Evolutionary conservation across 2,329 filamentous ascomycete genomes (phyloP).

Genomic region (Fusarium sp.): DNA sequence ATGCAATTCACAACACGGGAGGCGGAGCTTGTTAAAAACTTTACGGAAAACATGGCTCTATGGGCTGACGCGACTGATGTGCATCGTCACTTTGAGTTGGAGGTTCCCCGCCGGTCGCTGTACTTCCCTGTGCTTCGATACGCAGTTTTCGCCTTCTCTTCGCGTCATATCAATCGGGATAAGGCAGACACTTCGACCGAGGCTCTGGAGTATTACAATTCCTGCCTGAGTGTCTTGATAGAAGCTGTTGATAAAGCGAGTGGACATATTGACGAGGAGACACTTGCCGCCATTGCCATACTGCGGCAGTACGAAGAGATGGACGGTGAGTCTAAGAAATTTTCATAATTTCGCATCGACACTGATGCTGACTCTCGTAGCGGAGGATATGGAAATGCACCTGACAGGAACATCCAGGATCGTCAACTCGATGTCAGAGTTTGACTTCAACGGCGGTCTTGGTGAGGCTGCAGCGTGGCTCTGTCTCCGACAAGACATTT

Average conservation of each 20-base stretch:
- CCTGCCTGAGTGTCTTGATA: not conserved
- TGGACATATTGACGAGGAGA: not conserved
- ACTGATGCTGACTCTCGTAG: not conserved
- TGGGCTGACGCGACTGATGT: not conserved
- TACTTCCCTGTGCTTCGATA: not conserved
- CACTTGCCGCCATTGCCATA: not conserved
- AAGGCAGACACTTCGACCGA: not conserved
- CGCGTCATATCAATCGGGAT: not conserved
- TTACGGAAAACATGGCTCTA: not conserved
- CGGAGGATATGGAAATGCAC: conserved; percentile 1
- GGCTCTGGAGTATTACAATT: not conserved
- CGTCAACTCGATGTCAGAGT: not conserved
- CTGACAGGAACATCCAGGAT: not conserved
- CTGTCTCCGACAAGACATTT: not conserved
- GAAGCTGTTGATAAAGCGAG: not conserved
- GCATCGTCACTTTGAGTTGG: not conserved
- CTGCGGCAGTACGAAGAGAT: conserved; percentile 1
- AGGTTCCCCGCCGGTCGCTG: not conserved
- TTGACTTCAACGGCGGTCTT: not conserved
- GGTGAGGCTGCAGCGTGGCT: not conserved
- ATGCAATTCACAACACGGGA: not conserved
- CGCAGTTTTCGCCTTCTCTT: not conserved
- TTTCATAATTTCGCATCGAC: not conserved
- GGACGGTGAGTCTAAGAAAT: not conserved
- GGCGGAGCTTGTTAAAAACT: not conserved